Percentiles rank a stretch among this genome's conserved stretches.
Conservation (phyloP, 345 rosid genomes). For the Trapa incisa region DNA sequence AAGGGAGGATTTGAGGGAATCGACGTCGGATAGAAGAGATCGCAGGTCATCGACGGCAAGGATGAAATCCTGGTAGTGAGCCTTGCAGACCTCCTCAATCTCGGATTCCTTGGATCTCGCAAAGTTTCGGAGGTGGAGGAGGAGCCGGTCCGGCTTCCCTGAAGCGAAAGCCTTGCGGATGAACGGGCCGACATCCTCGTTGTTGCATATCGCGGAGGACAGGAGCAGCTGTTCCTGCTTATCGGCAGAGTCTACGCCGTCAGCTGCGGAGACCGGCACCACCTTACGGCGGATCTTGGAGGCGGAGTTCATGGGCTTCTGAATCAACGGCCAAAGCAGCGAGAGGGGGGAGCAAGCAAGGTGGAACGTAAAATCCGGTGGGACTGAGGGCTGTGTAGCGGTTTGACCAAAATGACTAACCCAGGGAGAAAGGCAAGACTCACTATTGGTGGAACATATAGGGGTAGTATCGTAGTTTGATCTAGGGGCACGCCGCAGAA, state of each 20-base stretch:
- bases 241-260: slow-evolving; percentile 59
- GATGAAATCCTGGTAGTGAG: slow-evolving; percentile 96
- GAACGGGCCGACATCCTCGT: slow-evolving; percentile 85
- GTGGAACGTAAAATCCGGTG: neutral
- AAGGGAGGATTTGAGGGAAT: slow-evolving; percentile 78
- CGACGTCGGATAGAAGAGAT: slow-evolving; percentile 94
- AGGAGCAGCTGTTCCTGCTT: slow-evolving; percentile 73
- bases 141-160: slow-evolving; percentile 78
- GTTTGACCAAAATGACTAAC: slow-evolving; percentile 8
- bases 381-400: neutral
- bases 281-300: slow-evolving; percentile 71
- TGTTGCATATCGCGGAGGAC: slow-evolving; percentile 85
- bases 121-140: slow-evolving; percentile 77
- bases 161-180: slow-evolving; percentile 71
- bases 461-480: neutral
- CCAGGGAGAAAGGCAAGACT: neutral
- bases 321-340: slow-evolving; percentile 2
- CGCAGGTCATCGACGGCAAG: slow-evolving; percentile 95
- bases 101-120: slow-evolving; percentile 85
- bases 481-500: slow-evolving; percentile 3
- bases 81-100: slow-evolving; percentile 95
- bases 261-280: slow-evolving; percentile 31
- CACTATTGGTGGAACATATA: neutral
- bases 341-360: neutral
- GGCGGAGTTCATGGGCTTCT: slow-evolving; percentile 39